Percentiles rank a stretch among this genome's conserved stretches.
These are phyloP conservation scores for Naganishia sp. DNA, from an alignment of 1,284 basidiomycete species.

Conservation along the genomic window DNA sequence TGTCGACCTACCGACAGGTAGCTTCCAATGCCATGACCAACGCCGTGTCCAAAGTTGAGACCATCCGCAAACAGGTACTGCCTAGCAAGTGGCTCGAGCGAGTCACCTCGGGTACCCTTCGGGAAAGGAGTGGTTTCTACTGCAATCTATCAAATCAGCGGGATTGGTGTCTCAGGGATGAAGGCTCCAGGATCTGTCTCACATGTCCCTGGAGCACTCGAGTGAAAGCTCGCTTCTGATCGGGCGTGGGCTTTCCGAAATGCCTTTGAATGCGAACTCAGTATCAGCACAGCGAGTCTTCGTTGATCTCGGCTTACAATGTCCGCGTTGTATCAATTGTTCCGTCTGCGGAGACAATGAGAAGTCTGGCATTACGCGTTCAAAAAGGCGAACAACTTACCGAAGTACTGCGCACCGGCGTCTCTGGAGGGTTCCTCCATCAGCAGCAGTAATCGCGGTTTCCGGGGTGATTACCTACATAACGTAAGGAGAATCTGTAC, in stretches of 20 bases:
- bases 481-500: conserved; percentile 77
- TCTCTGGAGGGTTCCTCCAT: conserved; percentile 59
- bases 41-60: conserved; percentile 64
- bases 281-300: background rate
- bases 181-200: conserved; percentile 47
- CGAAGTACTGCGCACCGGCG: conserved; percentile 78
- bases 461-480: conserved; percentile 62
- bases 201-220: conserved; percentile 94
- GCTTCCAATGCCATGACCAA: conserved; percentile 51
- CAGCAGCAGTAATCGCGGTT: conserved; percentile 10
- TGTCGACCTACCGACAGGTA: conserved; percentile 32
- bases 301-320: conserved; percentile 32
- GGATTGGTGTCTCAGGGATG: background rate
- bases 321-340: conserved; percentile 94
- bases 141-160: conserved; percentile 65
- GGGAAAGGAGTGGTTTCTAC: conserved; percentile 88
- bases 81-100: conserved; percentile 81
- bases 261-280: conserved; percentile 55
- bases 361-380: background rate
- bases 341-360: conserved; percentile 63
- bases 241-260: conserved; percentile 76
- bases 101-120: conserved; percentile 74
- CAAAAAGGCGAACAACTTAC: conserved; percentile 25
- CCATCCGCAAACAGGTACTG: conserved; percentile 84
- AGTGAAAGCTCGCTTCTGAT: conserved; percentile 88